A percentile compares a stretch with the other conserved stretches of the same genome.
Conservation (phyloP, 331 rosid species). For the Pyracantha coccinea region DNA sequence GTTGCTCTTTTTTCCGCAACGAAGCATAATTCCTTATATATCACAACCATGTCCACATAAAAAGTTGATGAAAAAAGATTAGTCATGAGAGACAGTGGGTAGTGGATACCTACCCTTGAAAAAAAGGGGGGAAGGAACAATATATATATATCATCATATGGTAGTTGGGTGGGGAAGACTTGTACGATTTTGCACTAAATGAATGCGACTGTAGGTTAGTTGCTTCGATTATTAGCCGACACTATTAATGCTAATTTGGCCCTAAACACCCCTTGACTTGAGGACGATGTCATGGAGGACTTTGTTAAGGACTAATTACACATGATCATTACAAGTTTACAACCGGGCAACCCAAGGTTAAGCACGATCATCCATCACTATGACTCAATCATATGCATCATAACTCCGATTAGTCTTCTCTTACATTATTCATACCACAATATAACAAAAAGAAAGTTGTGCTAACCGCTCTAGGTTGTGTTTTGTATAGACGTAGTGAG, state of each 20-base stretch:
- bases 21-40: too few relatives aligned
- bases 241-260: slow-evolving; percentile 14
- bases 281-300: slow-evolving; percentile 17
- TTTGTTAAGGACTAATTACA: not conserved
- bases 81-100: not conserved
- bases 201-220: slow-evolving; percentile 8
- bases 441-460: not conserved
- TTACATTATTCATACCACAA: not conserved
- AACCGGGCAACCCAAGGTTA: not conserved
- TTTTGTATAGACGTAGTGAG: not conserved
- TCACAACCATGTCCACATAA: not conserved
- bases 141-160: not conserved
- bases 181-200: slow-evolving; percentile 14
- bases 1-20: too few relatives aligned
- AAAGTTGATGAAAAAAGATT: not conserved
- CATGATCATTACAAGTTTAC: not conserved
- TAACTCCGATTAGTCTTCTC: not conserved
- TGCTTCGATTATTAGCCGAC: slow-evolving; percentile 29
- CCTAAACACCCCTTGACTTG: not conserved
- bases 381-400: too few relatives aligned
- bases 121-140: not conserved
- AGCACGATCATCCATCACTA: not conserved
- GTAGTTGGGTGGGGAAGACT: slow-evolving; percentile 8
- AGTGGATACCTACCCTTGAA: not conserved
- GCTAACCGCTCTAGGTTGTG: not conserved